Evolutionary conservation across 306 rosid species (phyloP), one percentile per base, ranked within the genome.

Genomic region (Crotalaria pallida): DNA sequence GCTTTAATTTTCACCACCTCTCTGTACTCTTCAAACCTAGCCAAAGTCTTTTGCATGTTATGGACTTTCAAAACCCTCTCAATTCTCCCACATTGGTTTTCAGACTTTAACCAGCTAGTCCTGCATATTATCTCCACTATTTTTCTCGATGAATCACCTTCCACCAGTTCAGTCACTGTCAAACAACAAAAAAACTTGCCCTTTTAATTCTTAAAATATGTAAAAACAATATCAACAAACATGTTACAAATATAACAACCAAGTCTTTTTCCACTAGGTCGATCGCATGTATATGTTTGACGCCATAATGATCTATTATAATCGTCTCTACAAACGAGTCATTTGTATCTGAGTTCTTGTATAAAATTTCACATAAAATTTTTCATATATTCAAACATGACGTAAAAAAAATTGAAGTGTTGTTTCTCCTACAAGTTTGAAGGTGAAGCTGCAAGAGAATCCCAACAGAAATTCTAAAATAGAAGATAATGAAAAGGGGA

Each of bases 31-130:
- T 94, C 99, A 10, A 94, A 94, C 64, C 90, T 50, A 22, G 96
- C 92, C n/a, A 91, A 78, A 17, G 96, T 91, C 58, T 75, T 91
- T 51, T 94, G 99, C 99, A 91, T 94, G 83, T 94, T 94, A 77
- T 94, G 99, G 2, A 94, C 99, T 70, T 94, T 94, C 56, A 91
- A 69, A 19, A 91, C 97, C 75, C 97, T 82, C 69, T 91, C 97
- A 52, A 91, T 91, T 65, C 93, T 38, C 2, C 92, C 84, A 63
- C 86, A 75, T 31, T 84, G 85, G 76, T 85, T 88, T 67, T 88
- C 97, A 1, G 97, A 87, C 64, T 91, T 88, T 40, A 82, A 75
- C 90, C 88, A 88, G 84, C 90, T 88, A 0, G 96, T 84, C 75
- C 88, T 83, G 90, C 97, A 91, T 75, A 88, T 91, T 72, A 91